These are phyloP conservation scores for Colletotrichum camelliae DNA, from an alignment of 2,329 filamentous ascomycete genomes.

Conservation along the genomic window DNA sequence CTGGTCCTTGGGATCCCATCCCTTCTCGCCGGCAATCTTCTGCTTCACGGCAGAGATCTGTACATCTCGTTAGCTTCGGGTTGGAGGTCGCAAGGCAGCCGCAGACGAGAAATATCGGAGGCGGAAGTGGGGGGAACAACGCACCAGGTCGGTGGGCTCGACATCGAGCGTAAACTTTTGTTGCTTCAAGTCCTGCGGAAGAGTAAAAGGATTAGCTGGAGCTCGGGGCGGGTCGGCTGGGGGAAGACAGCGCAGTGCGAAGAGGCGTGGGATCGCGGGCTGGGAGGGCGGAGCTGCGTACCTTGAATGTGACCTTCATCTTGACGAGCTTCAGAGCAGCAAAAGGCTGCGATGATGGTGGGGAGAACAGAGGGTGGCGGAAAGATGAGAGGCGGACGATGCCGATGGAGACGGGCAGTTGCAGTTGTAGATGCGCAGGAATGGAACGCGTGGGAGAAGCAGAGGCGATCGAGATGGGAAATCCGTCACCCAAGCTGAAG, in stretches of 20 bases:
- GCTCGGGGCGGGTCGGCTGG: neutral
- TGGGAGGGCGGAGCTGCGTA: conserved; percentile 37
- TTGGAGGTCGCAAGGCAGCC: conserved; percentile 11
- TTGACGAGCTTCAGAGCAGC: conserved; percentile 45
- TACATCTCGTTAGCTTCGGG: conserved; percentile 25
- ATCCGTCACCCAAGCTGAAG: neutral
- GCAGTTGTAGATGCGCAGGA: neutral
- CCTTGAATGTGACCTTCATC: conserved; percentile 75
- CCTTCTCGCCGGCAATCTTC: conserved; percentile 90
- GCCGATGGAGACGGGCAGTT: neutral
- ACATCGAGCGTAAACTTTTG: conserved; percentile 97
- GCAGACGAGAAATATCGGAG: conserved; percentile 20
- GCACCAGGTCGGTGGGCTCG: conserved; percentile 89
- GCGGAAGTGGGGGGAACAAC: conserved; percentile 43
- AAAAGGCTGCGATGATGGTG: conserved; percentile 25
- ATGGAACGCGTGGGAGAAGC: conserved; percentile 1
- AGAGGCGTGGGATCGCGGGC: neutral
- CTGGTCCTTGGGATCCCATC: conserved; percentile 88
- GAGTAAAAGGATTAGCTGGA: conserved; percentile 5
- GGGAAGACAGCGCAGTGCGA: neutral
- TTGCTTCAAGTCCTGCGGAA: conserved; percentile 88
- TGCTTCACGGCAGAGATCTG: conserved; percentile 91
- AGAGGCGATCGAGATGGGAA: conserved; percentile 15
- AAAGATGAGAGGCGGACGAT: neutral
- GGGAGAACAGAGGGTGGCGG: neutral